phyloP scores from a whole-genome alignment of 164 flowering plant species.

The Euptelea pleiosperma region DNA sequence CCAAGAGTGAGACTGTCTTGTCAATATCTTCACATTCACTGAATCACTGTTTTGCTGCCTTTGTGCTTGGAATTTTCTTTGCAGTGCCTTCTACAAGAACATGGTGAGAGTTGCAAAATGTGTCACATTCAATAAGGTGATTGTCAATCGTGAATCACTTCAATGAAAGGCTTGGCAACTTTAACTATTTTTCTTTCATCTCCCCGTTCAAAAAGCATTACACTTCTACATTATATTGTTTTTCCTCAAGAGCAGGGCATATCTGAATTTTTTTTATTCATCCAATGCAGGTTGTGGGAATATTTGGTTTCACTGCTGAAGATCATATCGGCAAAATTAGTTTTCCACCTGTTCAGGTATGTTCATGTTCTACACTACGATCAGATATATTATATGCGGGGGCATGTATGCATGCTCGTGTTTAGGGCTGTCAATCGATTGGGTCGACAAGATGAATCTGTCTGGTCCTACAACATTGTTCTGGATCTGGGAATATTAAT shows the following conservation, averaged over 20 bases:
- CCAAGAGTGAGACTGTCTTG: too few relatives aligned
- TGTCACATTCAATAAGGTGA: conserved; percentile 86
- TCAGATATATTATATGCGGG: not conserved
- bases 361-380: not conserved
- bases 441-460: too few relatives aligned
- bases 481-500: too few relatives aligned
- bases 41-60: not conserved
- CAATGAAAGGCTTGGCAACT: conserved; percentile 1
- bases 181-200: not conserved
- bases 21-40: too few relatives aligned
- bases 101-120: conserved; percentile 83
- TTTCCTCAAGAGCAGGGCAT: not conserved
- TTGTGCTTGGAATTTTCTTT: conserved; percentile 16
- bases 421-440: too few relatives aligned
- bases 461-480: too few relatives aligned
- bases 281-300: conserved; percentile 68
- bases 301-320: conserved; percentile 88
- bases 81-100: conserved; percentile 85
- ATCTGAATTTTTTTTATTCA: too few relatives aligned
- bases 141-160: not conserved
- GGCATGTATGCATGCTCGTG: not conserved
- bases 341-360: conserved; percentile 92
- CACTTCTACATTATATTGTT: not conserved
- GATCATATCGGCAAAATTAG: conserved; percentile 89
- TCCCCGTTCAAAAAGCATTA: not conserved